Evolutionary conservation across 139 green algal species (phyloP).

Genomic region (Pseudopediastrum boryanum): DNA sequence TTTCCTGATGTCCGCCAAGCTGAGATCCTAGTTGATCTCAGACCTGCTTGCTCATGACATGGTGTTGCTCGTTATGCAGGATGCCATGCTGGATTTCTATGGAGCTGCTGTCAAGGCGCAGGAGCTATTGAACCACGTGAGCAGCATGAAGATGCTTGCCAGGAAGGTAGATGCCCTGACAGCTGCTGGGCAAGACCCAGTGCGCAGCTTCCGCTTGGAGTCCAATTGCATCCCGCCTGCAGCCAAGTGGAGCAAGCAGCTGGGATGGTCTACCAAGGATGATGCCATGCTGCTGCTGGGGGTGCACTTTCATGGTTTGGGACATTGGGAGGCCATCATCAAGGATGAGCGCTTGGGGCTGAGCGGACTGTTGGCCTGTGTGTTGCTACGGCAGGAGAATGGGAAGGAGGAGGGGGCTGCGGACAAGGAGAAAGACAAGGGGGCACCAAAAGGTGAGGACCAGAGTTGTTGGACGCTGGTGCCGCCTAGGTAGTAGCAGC

Average conservation of each 20-base stretch:
- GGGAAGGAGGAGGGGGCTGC: constrained; percentile 21
- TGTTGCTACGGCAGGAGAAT: constrained; percentile 35
- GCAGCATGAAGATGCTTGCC: constrained; percentile 64
- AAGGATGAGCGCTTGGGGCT: constrained; percentile 72
- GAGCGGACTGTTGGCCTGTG: constrained; percentile 69
- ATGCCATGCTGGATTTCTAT: constrained; percentile 91
- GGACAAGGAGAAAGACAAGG: neutral
- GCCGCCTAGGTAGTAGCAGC: neutral
- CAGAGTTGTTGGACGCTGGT: neutral
- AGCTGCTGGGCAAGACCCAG: constrained; percentile 26
- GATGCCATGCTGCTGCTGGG: constrained; percentile 88
- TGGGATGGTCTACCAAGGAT: constrained; percentile 74
- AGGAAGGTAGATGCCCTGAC: constrained; percentile 36
- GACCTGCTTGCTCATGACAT: too few species aligned
- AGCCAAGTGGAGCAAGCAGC: constrained; percentile 66
- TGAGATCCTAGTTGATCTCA: too few species aligned
- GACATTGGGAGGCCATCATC: constrained; percentile 81
- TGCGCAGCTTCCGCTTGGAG: constrained; percentile 60
- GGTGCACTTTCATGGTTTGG: constrained; percentile 74
- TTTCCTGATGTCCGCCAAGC: too few species aligned
- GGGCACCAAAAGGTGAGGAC: constrained; percentile 16
- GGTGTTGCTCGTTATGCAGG: too few species aligned
- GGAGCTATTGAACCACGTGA: constrained; percentile 70
- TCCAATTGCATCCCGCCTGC: constrained; percentile 38
- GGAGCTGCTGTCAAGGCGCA: constrained; percentile 79